phyloP scores from a whole-genome alignment of 352 stramenopile species.

The Phytophthora megakarya region DNA sequence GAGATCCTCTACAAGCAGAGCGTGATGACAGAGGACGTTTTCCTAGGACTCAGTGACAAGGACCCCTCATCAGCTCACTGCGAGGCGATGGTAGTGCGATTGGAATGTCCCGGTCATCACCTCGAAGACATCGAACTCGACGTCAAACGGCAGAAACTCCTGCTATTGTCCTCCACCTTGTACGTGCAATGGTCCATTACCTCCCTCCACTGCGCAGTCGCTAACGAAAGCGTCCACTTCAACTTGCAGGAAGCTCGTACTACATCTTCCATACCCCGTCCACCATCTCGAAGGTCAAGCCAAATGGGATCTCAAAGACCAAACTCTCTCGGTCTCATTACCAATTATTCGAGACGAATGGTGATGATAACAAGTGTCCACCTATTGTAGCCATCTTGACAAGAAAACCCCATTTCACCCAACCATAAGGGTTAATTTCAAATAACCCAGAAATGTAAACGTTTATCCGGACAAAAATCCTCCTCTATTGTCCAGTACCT shows the following conservation, averaged over 20 bases:
- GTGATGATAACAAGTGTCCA: constrained; percentile 23
- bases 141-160: constrained; percentile 77
- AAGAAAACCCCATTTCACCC: no score
- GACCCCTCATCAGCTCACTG: constrained; percentile 83
- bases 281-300: constrained; percentile 69
- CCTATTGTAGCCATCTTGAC: constrained; percentile 14
- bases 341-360: constrained; percentile 82
- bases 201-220: neutral
- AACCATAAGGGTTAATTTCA: no score
- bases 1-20: constrained; percentile 88
- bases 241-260: constrained; percentile 58
- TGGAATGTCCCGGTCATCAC: constrained; percentile 66
- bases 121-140: constrained; percentile 83
- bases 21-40: constrained; percentile 88
- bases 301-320: constrained; percentile 65
- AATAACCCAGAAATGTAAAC: no score
- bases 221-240: neutral
- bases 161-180: constrained; percentile 66
- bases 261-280: constrained; percentile 79
- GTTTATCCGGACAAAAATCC: no score
- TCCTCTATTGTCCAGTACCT: no score
- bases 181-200: constrained; percentile 27
- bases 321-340: constrained; percentile 62
- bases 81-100: constrained; percentile 78
- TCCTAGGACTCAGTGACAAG: constrained; percentile 81